phyloP scores from a whole-genome alignment of 208 protist species.

The Tritrichomonas foetus region DNA sequence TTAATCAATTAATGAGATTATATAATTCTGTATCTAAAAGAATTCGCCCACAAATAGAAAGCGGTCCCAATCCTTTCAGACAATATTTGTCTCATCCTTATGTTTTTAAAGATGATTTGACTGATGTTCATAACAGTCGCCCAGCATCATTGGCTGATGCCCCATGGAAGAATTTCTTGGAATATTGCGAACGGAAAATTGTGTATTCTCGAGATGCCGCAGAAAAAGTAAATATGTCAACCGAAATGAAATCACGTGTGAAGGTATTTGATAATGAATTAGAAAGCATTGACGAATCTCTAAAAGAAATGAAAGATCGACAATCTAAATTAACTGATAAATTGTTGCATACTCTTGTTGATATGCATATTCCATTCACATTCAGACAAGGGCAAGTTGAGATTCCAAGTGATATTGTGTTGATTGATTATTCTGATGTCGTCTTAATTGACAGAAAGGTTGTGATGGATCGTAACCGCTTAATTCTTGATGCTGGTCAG shows the following conservation, averaged over 20 bases:
- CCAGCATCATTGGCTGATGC: background rate
- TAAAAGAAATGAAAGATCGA: background rate
- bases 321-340: background rate
- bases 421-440: background rate
- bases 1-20: background rate
- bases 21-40: background rate
- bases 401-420: background rate
- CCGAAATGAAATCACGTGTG: background rate
- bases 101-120: too few species aligned
- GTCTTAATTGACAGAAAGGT: background rate
- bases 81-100: background rate
- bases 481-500: slow-evolving; percentile 11
- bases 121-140: background rate
- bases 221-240: background rate
- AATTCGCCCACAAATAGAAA: background rate
- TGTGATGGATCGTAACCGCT: background rate
- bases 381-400: slow-evolving; percentile 35
- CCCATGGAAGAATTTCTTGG: slow-evolving; percentile 18
- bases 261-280: background rate
- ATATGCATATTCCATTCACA: slow-evolving; percentile 37
- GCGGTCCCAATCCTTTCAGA: background rate
- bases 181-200: slow-evolving; percentile 6
- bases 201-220: background rate
- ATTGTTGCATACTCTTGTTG: background rate
- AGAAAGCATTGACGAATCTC: background rate